Base-by-base conservation (phyloP, 2,329 filamentous ascomycete species). In the Venturia nashicola region DNA sequence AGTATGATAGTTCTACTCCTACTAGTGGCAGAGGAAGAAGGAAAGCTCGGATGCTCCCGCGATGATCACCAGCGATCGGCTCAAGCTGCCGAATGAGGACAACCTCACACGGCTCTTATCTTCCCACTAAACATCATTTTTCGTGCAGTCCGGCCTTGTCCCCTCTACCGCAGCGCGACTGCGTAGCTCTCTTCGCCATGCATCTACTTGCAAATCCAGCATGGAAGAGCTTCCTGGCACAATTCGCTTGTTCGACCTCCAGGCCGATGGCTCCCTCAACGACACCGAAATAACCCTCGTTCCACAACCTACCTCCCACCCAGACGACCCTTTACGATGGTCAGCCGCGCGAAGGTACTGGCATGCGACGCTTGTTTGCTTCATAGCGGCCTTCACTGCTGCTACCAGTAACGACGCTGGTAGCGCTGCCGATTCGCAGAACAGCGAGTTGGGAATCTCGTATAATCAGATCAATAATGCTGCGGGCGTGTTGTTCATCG, bases 401-500 rank as follows among this genome's bases (percentile, higher is more conserved):
- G 82, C 82, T 3, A 83, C 80, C 0, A 79, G 82, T 12, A 84
- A 84, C 64, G 78, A 82, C 68, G 80, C 80, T 2, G 81, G 82
- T 7, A 78, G 79, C 0, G 81, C 80, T 12, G 75, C 78, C 20
- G 76, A 79, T 65, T 79, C 79, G 20, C 78, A 82, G 69, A 77
- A 80, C 32, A 74, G 75, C 0, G 74, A 83, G 57, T 74, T 82
- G 20, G 79, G 77, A 11, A 82, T 84, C 64, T 74, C 74, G 34
- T 83, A 82, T 67, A 73, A 74, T 42, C 75, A 78, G 6, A 81
- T 82, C 71, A 83, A 84, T 62, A 82, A 79, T 5, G 81, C 80
- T n/a, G 82, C 81, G 0, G 82, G 81, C 32, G 79, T 84, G 2
- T 70, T 84, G 59, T 84, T 84, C 68, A 69, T 82, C 42, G 80